Conservation (phyloP, 164 flowering plant species). For the Stephania japonica region DNA sequence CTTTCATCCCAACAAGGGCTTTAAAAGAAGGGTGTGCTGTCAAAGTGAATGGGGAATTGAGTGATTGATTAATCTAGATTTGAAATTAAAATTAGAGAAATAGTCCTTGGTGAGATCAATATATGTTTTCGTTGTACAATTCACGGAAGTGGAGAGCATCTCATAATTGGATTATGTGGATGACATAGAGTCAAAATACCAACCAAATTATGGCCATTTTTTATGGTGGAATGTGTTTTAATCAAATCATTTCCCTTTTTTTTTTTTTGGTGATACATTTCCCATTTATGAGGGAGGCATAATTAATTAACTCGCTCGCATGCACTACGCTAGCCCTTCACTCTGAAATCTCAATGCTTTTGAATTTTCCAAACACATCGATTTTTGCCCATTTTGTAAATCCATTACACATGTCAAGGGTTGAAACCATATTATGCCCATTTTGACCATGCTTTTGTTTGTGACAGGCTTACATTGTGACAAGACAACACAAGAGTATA, state of each 20-base stretch:
- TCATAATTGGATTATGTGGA: not conserved
- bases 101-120: not conserved
- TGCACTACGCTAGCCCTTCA: not conserved
- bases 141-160: not conserved
- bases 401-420: not conserved
- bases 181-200: not conserved
- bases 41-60: not conserved
- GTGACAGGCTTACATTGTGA: not conserved
- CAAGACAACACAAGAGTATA: not conserved
- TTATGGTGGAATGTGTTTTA: not conserved
- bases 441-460: not conserved
- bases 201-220: not conserved
- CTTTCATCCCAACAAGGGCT: too few species aligned
- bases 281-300: slow-evolving; percentile 1
- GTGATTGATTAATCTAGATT: not conserved
- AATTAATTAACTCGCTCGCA: not conserved
- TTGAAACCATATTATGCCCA: not conserved
- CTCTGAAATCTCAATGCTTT: not conserved
- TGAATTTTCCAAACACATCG: not conserved
- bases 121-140: not conserved
- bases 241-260: not conserved
- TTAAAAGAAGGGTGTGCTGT: not conserved
- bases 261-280: not conserved
- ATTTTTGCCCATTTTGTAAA: not conserved
- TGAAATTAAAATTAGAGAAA: not conserved